Evolutionary conservation across 1,284 basidiomycete genomes (phyloP), one percentile per base, ranked within the genome.

Genomic region (Ceratorhiza oryzae-sativae): DNA sequence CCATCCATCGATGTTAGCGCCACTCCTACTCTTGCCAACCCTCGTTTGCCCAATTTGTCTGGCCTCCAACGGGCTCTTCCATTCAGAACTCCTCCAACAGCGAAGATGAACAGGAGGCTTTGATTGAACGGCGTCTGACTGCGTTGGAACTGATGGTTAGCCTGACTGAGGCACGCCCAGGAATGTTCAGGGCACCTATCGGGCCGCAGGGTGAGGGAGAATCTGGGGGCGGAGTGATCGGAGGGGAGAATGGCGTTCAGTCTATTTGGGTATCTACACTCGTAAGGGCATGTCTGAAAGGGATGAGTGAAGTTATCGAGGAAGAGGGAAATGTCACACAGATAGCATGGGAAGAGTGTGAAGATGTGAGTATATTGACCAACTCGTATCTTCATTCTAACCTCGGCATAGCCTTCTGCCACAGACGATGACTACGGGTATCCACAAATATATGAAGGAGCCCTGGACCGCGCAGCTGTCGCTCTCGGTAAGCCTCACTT

Each of bases 141-240:
- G 90, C 90, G 15, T 79, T 93, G 13, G 91, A 93, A 78, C 87
- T 93, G 62, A 91, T 93, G 89, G 83, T 92, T 62, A 87, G 84
- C n/a, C 78, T 93, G 20, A 87, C 85, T 49, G 90, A 93, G 79
- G 86, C 89, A 1, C 82, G 84, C 27, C 87, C 90, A 0, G 80
- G 79, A 20, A 89, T 91, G 87, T 89, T 90, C n/a, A 83, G 84
- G 75, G 84, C 81, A n/a, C 81, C 83, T 0, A 84, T 85, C 27
- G 90, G 87, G 0, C 65, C 65, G n/a, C 39, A 53, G 20, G 36
- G 36, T 5, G 65, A 58, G 27, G 65, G 65, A 30, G 65, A 51
- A 13, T 6, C 36, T 30, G 30, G 36, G 5, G 65, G 65, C 1
- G 65, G 65, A 12, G 65, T 36, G 8, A 58, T 68, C 27, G 65